phyloP scores from a whole-genome alignment of 345 rosid species.

The Camelina neglecta region DNA sequence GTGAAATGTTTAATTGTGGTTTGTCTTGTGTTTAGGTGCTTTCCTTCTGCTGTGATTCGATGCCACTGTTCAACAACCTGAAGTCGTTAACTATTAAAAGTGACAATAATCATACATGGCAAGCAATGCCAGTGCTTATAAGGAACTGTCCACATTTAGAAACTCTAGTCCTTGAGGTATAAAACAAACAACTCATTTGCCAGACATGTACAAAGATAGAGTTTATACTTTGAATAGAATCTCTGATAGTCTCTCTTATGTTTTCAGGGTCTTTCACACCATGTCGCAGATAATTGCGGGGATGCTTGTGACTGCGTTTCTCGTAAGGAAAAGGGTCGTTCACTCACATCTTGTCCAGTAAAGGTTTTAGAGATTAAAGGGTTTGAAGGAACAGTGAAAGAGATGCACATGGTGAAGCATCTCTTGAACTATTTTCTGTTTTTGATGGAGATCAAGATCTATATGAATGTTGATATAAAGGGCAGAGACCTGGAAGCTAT shows the following conservation, averaged over 20 bases:
- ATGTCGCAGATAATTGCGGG: conserved; percentile 12
- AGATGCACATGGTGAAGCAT: background rate
- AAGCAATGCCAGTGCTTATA: conserved; percentile 16
- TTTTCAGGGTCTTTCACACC: conserved; percentile 9
- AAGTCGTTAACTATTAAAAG: background rate
- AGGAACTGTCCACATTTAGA: conserved; percentile 1
- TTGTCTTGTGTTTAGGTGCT: background rate
- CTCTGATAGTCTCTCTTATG: background rate
- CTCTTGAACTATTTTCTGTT: background rate
- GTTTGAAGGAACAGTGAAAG: conserved; percentile 1
- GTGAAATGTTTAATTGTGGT: background rate
- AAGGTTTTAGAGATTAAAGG: background rate
- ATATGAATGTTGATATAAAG: no score
- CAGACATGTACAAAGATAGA: background rate
- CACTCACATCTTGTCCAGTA: conserved; percentile 2
- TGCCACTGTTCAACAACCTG: conserved; percentile 25
- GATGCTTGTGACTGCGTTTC: conserved; percentile 19
- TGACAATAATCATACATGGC: background rate
- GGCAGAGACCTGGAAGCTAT: background rate
- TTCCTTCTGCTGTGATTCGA: background rate
- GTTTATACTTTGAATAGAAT: background rate
- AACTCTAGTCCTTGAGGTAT: conserved; percentile 1
- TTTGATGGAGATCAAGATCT: background rate
- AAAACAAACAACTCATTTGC: background rate
- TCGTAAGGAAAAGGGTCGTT: background rate